Base-by-base conservation (phyloP, 108 stramenopile species). In the Skeletonema grethae region DNA sequence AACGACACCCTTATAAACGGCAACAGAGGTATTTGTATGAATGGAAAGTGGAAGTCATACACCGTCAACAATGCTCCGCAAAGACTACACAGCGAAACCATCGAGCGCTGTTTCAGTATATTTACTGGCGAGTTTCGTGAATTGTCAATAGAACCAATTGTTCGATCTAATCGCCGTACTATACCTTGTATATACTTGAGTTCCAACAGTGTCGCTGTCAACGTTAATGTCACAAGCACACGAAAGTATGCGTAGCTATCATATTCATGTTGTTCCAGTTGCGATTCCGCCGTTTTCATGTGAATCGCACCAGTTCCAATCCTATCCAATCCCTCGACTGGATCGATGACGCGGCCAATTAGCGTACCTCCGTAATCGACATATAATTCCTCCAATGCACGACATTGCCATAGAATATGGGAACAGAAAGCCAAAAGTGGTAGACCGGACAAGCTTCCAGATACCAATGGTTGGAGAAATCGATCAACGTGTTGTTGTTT, bases 381-480 rank as follows among this genome's bases (percentile, higher is more conserved):
- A 57, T 76, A 83, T 8, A 74, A 10, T 28, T 76, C 76, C 63
- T 88, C 87, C 39, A 88, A 46, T 11, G 85, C 85, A 16, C 87
- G 85, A 71, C 87, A 88, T 39, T 82, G 72, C 87, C 87, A 88
- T 7, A 88, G 56, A 43, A 88, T 70, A 63, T 86, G 85, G 8
- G 77, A 84, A 20, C 79, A 67, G 74, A 72, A 88, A 5, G 76
- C 36, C 61, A 88, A 60, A 35, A 88, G 69, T 20, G 87, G 84
- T 10, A 86, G 30, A 10, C 85, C 87, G 31, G 83, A 84, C 32
- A 86, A 31, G 35, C 62, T 57, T 32, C 82, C 80, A 69, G 63
- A 67, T 24, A 76, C 9, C 20, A 84, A 22, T 18, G 83, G 79
- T 7, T 76, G 57, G 9, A 79, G 45, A 15, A 82, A 56, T 35